These are phyloP conservation scores for Melampsora larici-populina DNA, from an alignment of 1,284 basidiomycete species.

Conservation along the genomic window DNA sequence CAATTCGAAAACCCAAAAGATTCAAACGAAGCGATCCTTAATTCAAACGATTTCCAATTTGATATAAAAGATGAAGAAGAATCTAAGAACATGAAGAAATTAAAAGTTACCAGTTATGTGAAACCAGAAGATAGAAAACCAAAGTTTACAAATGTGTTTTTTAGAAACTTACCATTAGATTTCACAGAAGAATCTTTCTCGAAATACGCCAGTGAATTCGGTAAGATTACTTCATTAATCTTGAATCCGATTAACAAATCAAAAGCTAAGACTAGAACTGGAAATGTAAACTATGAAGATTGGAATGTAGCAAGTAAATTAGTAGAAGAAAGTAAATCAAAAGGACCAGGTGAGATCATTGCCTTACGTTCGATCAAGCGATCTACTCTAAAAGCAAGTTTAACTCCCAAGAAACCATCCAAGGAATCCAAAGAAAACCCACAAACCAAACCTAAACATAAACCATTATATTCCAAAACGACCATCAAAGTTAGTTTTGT, in stretches of 20 bases:
- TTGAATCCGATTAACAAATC: too few relatives aligned
- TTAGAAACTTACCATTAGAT: conserved; percentile 21
- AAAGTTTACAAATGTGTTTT: conserved; percentile 21
- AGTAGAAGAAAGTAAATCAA: conserved; percentile 6
- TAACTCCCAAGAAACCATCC: too few relatives aligned
- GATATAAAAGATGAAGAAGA: conserved; percentile 17
- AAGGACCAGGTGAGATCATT: conserved; percentile 4
- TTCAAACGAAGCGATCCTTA: conserved; percentile 61
- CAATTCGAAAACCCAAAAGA: conserved; percentile 66
- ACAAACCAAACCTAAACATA: too few relatives aligned
- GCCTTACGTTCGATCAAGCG: neutral
- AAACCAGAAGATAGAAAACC: neutral
- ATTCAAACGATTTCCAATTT: conserved; percentile 57
- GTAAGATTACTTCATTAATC: conserved; percentile 6
- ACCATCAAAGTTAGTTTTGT: too few relatives aligned
- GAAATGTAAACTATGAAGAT: conserved; percentile 15
- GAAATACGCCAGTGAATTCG: conserved; percentile 5
- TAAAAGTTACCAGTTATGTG: neutral
- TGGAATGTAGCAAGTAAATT: neutral
- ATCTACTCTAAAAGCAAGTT: too few relatives aligned
- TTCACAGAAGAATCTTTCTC: neutral
- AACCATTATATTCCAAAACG: too few relatives aligned
- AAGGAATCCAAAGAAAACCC: too few relatives aligned
- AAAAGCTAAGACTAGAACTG: conserved; percentile 11
- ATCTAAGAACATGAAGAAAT: neutral